A percentile compares a stretch with the other conserved stretches of the same genome.
These are phyloP conservation scores for Geosmithia morbida DNA, from an alignment of 2,329 filamentous ascomycete genomes.

Conservation along the genomic window DNA sequence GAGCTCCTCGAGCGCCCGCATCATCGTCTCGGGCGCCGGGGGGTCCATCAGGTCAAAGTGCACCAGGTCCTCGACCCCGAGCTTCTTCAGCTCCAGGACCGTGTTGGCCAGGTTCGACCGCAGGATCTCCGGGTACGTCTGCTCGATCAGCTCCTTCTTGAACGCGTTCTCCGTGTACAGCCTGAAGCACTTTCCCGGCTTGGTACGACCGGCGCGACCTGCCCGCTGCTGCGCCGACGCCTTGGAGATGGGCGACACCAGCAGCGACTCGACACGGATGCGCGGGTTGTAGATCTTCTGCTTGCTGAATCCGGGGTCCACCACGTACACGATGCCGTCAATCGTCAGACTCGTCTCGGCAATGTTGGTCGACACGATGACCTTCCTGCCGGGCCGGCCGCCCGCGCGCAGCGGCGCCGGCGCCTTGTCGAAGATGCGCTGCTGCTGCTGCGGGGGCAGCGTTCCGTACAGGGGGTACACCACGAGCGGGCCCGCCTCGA, in stretches of 20 bases:
- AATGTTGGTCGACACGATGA: constrained; percentile 93
- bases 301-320: constrained; percentile 98
- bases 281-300: constrained; percentile 98
- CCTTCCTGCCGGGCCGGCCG: constrained; percentile 81
- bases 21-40: constrained; percentile 92
- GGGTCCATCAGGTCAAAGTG: constrained; percentile 99
- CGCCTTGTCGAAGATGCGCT: constrained; percentile 86
- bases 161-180: constrained; percentile 92
- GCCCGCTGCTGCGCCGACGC: constrained; percentile 94
- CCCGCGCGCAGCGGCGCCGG: constrained; percentile 58
- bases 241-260: constrained; percentile 97
- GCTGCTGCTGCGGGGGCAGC: constrained; percentile 82
- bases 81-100: constrained; percentile 91
- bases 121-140: constrained; percentile 92
- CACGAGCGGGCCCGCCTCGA: constrained; percentile 75
- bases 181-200: constrained; percentile 95
- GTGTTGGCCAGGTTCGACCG: constrained; percentile 91
- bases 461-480: constrained; percentile 93
- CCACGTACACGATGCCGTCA: constrained; percentile 96
- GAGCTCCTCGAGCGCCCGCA: constrained; percentile 92
- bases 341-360: constrained; percentile 96
- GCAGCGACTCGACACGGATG: constrained; percentile 86
- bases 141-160: constrained; percentile 95
- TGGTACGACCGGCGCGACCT: constrained; percentile 97
- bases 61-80: constrained; percentile 87